Conservation (phyloP, 192 early-diverging fungal genomes). For the Gaertneriomyces sp. region DNA sequence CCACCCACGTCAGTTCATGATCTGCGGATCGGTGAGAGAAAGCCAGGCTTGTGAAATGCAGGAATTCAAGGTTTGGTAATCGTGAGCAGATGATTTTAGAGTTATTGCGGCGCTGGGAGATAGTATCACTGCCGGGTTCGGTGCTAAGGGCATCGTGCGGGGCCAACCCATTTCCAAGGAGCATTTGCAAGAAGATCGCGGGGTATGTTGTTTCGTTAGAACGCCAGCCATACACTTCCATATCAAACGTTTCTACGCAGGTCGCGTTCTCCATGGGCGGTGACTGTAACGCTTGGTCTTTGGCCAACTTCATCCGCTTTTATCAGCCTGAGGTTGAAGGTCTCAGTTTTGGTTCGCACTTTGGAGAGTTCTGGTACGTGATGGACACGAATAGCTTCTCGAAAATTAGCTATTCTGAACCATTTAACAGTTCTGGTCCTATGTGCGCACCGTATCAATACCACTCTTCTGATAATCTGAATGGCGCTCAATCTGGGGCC, state of each 20-base stretch:
- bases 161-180: conserved; percentile 24
- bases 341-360: conserved; percentile 39
- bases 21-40: too few species aligned
- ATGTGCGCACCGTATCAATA: conserved; percentile 35
- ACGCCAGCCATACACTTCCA: not conserved
- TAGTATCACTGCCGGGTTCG: conserved; percentile 56
- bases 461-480: conserved; percentile 33
- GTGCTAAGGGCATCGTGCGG: conserved; percentile 34
- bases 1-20: too few species aligned
- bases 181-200: conserved; percentile 45
- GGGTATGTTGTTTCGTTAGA: conserved; percentile 7
- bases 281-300: conserved; percentile 38
- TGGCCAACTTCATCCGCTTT: conserved; percentile 44
- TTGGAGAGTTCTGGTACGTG: conserved; percentile 48
- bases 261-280: conserved; percentile 47
- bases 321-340: conserved; percentile 41
- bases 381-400: not conserved
- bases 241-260: not conserved
- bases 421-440: conserved; percentile 25
- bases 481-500: conserved; percentile 58
- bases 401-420: not conserved
- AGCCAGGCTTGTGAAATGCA: too few species aligned
- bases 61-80: too few species aligned
- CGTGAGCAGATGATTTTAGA: conserved; percentile 48
- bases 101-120: conserved; percentile 56